Evolutionary conservation across 257 asterid species (phyloP).

Genomic region (Gynochthodes officinalis): DNA sequence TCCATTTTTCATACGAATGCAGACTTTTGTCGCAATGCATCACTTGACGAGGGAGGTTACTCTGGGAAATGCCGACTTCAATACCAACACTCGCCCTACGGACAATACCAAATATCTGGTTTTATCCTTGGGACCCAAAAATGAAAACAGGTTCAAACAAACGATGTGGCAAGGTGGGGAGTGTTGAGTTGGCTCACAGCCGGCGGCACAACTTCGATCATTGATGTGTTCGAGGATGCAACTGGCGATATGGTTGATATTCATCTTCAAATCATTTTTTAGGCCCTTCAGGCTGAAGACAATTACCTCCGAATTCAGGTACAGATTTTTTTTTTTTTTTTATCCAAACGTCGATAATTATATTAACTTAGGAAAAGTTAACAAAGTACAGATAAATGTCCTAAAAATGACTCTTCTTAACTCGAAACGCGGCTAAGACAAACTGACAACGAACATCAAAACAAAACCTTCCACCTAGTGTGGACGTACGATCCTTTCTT

Average conservation of each 20-base stretch:
- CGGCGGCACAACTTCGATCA: not conserved
- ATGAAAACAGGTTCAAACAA: not conserved
- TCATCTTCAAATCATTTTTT: not conserved
- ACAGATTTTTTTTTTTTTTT: too few relatives aligned
- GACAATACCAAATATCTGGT: not conserved
- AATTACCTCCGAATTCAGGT: slow-evolving; percentile 8
- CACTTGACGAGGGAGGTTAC: not conserved
- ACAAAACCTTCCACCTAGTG: too few relatives aligned
- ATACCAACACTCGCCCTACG: not conserved
- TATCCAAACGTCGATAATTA: too few relatives aligned
- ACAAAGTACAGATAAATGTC: too few relatives aligned
- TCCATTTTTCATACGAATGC: too few relatives aligned
- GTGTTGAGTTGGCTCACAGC: not conserved
- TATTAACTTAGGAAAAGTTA: too few relatives aligned
- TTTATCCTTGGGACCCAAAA: not conserved
- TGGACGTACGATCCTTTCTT: too few relatives aligned
- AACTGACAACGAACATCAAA: too few relatives aligned
- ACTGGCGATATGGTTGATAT: not conserved
- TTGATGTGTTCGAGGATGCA: not conserved
- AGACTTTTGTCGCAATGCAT: not conserved
- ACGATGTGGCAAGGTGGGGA: not conserved
- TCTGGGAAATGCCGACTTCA: not conserved
- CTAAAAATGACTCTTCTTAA: too few relatives aligned
- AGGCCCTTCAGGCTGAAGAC: not conserved
- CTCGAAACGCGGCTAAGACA: too few relatives aligned